Evolutionary conservation across 768 basidiomycete genomes (phyloP), one percentile per base, ranked within the genome.

Genomic region (Lactarius hatsudake): DNA sequence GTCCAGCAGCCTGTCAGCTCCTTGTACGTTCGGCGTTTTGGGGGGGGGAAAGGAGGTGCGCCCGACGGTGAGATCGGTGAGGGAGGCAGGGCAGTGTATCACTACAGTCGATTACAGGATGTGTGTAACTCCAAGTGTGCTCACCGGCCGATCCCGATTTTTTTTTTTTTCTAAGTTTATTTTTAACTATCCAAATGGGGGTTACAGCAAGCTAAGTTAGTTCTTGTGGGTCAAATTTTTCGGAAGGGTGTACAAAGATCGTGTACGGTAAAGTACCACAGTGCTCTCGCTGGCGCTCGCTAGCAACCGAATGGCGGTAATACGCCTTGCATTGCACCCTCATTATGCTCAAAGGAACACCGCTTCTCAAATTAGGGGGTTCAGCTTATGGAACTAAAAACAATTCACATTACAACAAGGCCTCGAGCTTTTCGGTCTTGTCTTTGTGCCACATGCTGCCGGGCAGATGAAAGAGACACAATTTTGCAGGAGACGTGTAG

Each of bases 331-430:
- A 32, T 23, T 30, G 23, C 23, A 15, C 61, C 18, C 58, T 51
- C 18, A 23, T 58, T 51, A 54, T 67, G 62, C 57, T 51, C 57
- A 51, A 67, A 59, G 57, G 61, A 23, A 36, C 57, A 59, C 51
- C 34, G 54, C 58, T 67, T 67, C 54, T 36, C 30, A 54, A 63
- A 54, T 63, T 54, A 32, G 62, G 66, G 61, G 42, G 43, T 20
- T 20, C 9, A 43, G 20, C 53, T 57, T 57, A 62, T 62, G 65
- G 61, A 51, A 66, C 48, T 26, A 32, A 30, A 59, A 53, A 36
- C 32, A 66, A 66, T 57, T 45, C 38, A 40, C 38, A 40, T 45
- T 45, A 43, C 64, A 32, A 32, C 36, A 10, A 53, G 51, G 51
- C 26, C 28, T 64, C 30, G 7, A 32, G 20, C 18, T 28, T 59